A percentile compares a stretch with the other conserved stretches of the same genome.
Conservation (phyloP, 805 yeast species). For the Teunomyces kruisii region DNA sequence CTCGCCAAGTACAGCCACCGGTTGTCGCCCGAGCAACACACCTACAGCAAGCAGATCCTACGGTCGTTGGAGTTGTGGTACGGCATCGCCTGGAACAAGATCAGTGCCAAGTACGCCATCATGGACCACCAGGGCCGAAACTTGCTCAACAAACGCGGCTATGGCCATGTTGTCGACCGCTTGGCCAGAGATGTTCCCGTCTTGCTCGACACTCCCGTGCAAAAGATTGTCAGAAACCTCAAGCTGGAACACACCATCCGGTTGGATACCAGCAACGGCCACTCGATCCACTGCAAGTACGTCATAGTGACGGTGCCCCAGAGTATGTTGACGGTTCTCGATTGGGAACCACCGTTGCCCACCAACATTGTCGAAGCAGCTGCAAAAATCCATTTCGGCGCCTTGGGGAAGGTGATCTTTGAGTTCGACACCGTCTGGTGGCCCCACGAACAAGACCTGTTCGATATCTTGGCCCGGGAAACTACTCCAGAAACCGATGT, state of each 20-base stretch:
- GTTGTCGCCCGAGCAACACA: constrained; percentile 52
- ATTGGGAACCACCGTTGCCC: constrained; percentile 59
- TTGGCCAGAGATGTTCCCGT: constrained; percentile 36
- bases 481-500: not conserved
- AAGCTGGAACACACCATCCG: not conserved
- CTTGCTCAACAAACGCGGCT: constrained; percentile 64
- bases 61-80: constrained; percentile 76
- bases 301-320: constrained; percentile 77
- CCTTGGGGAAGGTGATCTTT: constrained; percentile 43
- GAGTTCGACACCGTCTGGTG: constrained; percentile 44
- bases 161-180: constrained; percentile 50
- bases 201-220: constrained; percentile 30
- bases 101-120: constrained; percentile 69
- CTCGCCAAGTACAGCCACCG: constrained; percentile 43
- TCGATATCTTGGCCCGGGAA: constrained; percentile 41
- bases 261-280: not conserved
- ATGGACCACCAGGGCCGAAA: constrained; percentile 78
- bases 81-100: constrained; percentile 65
- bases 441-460: constrained; percentile 44
- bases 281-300: constrained; percentile 49
- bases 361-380: constrained; percentile 29
- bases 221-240: constrained; percentile 8
- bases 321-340: constrained; percentile 58
- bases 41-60: constrained; percentile 50
- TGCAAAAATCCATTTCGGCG: constrained; percentile 31